Evolutionary conservation across 768 basidiomycete genomes (phyloP), one percentile per base, ranked within the genome.

Genomic region (Lenzites betulinus): DNA sequence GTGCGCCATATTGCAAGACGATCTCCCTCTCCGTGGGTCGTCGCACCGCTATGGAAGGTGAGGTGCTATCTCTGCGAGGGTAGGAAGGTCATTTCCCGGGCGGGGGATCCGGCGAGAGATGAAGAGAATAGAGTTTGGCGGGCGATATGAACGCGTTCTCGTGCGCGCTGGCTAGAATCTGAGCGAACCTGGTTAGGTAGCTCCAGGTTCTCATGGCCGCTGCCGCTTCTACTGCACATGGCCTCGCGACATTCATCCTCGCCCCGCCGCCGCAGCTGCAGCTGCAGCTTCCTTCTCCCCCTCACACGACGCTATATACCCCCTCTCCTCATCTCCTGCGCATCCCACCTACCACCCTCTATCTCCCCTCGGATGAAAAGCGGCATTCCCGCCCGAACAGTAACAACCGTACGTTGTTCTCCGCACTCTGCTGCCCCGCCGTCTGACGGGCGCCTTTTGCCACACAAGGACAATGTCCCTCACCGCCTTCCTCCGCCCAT

Each of bases 121-220:
- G 11, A 18, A 39, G 26, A n/a, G 36, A 49, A 49, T 49, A 55
- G 47, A 49, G 55, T 49, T 57, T 48, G 23, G 43, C 28, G 55
- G 49, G 55, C 47, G 55, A 57, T 41, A 49, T 57, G 55, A 57
- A 57, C 47, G 55, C 48, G 48, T 58, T 58, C 56, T 58, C 30
- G 35, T 47, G 16, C 38, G 22, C 48, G 15, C 42, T 39, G 38
- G 6, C 38, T 18, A 39, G 38, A 33, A 39, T 39, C 38, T 39
- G 13, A 13, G 38, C 38, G 13, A 39, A 4, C 48, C 56, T 48
- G 41, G 41, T 42, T 50, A 35, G 35, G 56, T 50, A 15, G 25
- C 28, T n/a, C 39, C 41, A 13, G 23, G 39, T 42, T 58, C 56
- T 58, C 56, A 51, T 58, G 39, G 48, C 41, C 48, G 38, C n/a